Evolutionary conservation across 2,329 filamentous ascomycete species (phyloP).

Genomic region (Aspergillus udagawae): DNA sequence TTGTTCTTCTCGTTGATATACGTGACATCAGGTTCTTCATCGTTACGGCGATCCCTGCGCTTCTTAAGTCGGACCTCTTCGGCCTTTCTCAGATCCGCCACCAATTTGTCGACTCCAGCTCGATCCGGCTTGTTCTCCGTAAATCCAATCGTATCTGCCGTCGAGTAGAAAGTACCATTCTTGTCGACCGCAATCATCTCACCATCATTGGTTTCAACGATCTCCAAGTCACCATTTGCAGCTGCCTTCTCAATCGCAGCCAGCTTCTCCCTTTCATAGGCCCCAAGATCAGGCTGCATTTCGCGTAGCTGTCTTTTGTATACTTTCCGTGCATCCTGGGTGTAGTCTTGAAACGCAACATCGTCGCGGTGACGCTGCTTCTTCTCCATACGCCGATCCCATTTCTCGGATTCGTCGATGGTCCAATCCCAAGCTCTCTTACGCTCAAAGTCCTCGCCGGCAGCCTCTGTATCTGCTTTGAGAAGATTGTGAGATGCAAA

Average conservation of each 20-base stretch:
- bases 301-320: constrained; percentile 88
- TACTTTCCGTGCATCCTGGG: constrained; percentile 80
- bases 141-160: constrained; percentile 76
- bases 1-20: constrained; percentile 99
- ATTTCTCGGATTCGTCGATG: constrained; percentile 84
- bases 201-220: constrained; percentile 91
- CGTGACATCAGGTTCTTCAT: constrained; percentile 86
- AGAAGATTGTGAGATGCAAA: constrained; percentile 88
- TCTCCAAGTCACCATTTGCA: constrained; percentile 77
- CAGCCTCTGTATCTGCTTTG: constrained; percentile 82
- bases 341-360: constrained; percentile 86
- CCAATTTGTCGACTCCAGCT: constrained; percentile 80
- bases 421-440: constrained; percentile 99
- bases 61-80: constrained; percentile 86
- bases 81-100: constrained; percentile 79
- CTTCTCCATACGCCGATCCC: constrained; percentile 88
- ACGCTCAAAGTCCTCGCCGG: constrained; percentile 89
- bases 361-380: constrained; percentile 76
- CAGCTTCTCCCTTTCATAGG: constrained; percentile 84
- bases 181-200: constrained; percentile 93
- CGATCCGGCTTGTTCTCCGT: constrained; percentile 82
- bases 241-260: constrained; percentile 81
- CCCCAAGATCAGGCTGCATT: constrained; percentile 70
- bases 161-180: constrained; percentile 86
- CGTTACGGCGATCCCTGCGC: constrained; percentile 72